These are phyloP conservation scores for Candida chauliodis DNA, from an alignment of 805 yeast species.

Conservation along the genomic window DNA sequence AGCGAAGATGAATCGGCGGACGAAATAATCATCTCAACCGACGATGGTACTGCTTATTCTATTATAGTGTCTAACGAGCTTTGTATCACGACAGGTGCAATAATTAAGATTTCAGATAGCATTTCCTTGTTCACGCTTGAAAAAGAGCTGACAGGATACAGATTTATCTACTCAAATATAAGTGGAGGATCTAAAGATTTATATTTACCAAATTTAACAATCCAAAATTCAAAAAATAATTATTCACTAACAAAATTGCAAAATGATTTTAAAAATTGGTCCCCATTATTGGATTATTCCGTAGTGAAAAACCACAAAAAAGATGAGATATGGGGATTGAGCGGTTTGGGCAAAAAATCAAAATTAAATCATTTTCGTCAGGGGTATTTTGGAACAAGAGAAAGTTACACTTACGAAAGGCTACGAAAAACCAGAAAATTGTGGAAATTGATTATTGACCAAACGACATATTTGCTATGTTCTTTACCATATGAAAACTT, in stretches of 20 bases:
- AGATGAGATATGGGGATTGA: conserved; percentile 44
- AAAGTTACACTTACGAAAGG: conserved; percentile 22
- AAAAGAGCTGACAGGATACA: conserved; percentile 14
- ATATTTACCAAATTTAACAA: conserved; percentile 19
- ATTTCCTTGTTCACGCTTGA: conserved; percentile 32
- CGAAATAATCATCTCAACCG: conserved; percentile 31
- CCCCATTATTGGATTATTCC: conserved; percentile 43
- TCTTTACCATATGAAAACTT: conserved; percentile 37
- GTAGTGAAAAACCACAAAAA: conserved; percentile 22
- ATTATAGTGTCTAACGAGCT: conserved; percentile 19
- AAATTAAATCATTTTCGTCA: conserved; percentile 28
- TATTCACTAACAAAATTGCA: conserved; percentile 15
- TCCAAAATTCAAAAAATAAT: background rate
- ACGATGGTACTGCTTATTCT: conserved; percentile 31
- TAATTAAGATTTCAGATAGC: conserved; percentile 33
- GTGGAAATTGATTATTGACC: conserved; percentile 15
- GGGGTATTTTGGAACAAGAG: conserved; percentile 28
- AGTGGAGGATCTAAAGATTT: conserved; percentile 37
- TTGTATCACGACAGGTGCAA: conserved; percentile 20
- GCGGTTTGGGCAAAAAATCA: conserved; percentile 34
- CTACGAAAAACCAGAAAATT: conserved; percentile 28
- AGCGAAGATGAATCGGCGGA: conserved; percentile 14
- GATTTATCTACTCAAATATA: conserved; percentile 38
- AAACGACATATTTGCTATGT: conserved; percentile 26
- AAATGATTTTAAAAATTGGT: conserved; percentile 42